Evolutionary conservation across 1,139 yeast genomes (phyloP).

Genomic region (Hyphopichia fennica): DNA sequence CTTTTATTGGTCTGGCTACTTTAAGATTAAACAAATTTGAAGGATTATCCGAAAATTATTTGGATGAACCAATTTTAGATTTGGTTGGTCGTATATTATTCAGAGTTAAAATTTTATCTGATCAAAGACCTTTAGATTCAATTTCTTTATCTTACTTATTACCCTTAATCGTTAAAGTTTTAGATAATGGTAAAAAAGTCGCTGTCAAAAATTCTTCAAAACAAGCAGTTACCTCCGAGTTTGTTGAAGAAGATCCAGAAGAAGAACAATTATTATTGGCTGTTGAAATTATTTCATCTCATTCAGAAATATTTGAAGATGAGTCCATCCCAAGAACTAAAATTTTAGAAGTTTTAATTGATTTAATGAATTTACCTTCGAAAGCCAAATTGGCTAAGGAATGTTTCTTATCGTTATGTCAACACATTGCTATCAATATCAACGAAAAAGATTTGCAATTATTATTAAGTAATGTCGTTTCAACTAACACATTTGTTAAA

Average conservation of each 20-base stretch:
- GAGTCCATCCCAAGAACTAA: conserved; percentile 66
- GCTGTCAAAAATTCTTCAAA: conserved; percentile 54
- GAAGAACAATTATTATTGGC: conserved; percentile 85
- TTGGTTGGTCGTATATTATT: conserved; percentile 68
- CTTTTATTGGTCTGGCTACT: conserved; percentile 66
- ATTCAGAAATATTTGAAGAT: conserved; percentile 72
- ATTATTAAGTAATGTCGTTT: conserved; percentile 57
- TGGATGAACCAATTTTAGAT: conserved; percentile 53
- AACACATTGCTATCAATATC: conserved; percentile 66
- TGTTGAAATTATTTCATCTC: conserved; percentile 72
- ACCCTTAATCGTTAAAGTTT: conserved; percentile 67
- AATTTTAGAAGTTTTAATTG: conserved; percentile 61
- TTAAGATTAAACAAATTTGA: conserved; percentile 51
- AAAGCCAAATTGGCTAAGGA: conserved; percentile 83
- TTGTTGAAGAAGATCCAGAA: conserved; percentile 75
- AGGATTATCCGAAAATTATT: conserved; percentile 40
- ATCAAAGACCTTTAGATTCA: conserved; percentile 69
- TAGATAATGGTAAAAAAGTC: conserved; percentile 58
- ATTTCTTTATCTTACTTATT: conserved; percentile 69
- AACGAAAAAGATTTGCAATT: conserved; percentile 56
- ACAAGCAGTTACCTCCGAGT: conserved; percentile 54
- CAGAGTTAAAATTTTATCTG: conserved; percentile 72
- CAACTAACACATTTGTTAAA: conserved; percentile 72
- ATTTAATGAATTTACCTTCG: conserved; percentile 69
- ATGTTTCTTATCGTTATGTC: conserved; percentile 73